Percentiles rank a stretch among this genome's conserved stretches.
phyloP scores from a whole-genome alignment of 225 moss, liverwort and hornwort species.

The Sphagnum tenellum region DNA sequence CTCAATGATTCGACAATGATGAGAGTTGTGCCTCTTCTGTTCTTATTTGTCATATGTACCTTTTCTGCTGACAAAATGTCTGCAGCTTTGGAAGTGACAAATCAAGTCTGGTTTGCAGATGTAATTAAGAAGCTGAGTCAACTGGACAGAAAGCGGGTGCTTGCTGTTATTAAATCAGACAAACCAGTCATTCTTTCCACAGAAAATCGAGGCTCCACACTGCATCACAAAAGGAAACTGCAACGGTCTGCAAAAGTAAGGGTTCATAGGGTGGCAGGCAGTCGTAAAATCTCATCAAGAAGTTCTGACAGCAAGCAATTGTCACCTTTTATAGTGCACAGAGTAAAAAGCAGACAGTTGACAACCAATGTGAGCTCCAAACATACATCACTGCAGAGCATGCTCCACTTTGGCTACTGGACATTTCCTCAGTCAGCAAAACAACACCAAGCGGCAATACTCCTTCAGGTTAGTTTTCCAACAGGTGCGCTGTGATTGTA shows the following conservation, averaged over 20 bases:
- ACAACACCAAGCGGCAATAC: conserved; percentile 17
- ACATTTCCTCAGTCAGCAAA: conserved; percentile 10
- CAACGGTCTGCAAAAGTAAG: conserved; percentile 11
- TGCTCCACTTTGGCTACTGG: conserved; percentile 17
- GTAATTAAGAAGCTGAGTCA: conserved; percentile 3
- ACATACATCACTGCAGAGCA: conserved; percentile 10
- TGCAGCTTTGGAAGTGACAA: too few relatives aligned
- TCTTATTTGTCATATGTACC: too few relatives aligned
- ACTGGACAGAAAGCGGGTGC: conserved; percentile 2
- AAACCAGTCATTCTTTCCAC: conserved; percentile 10
- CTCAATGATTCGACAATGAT: too few relatives aligned
- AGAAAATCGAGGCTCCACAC: conserved; percentile 1
- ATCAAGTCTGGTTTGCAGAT: conserved; percentile 4
- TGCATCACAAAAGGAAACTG: conserved; percentile 6
- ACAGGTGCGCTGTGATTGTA: too few relatives aligned
- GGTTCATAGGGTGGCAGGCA: conserved; percentile 8
- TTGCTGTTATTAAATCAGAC: conserved; percentile 10
- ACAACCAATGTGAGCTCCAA: conserved; percentile 8
- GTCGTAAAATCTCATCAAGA: conserved; percentile 7
- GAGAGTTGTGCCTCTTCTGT: too few relatives aligned
- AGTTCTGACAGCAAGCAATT: conserved; percentile 15
- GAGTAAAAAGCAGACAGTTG: conserved; percentile 10
- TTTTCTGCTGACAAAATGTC: too few relatives aligned
- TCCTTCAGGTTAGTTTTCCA: conserved; percentile 25
- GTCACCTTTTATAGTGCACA: conserved; percentile 13